Base-by-base conservation (phyloP, 1,284 basidiomycete species). In the Rhodotorula sp. region DNA sequence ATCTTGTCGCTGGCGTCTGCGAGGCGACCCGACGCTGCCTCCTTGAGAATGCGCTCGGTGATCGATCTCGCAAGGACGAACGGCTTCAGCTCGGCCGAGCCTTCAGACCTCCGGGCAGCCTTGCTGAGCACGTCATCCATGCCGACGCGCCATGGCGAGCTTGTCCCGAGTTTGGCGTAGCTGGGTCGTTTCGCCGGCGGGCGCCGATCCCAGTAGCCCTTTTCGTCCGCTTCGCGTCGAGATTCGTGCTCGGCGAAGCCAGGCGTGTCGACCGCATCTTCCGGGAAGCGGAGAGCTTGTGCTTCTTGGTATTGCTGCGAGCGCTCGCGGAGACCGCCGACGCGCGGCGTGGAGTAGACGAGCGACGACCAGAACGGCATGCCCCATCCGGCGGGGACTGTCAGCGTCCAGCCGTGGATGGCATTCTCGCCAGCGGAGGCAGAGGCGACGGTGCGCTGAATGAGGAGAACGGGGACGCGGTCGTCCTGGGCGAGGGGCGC, bases 321-420 rank as follows among this genome's bases (percentile, higher is more conserved):
- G 29, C 88, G 85, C 79, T 96, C 91, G 26, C 88, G 86, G 76
- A 93, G 87, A 1, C 93, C 93, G 3, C 86, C 90, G 14, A 94
- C 86, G 5, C 91, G 88, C 0, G 90, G 90, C 31, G 90, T 89
- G 1, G 92, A 92, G 81, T 88, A 88, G 14, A 86, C 85, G 57
- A 97, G 86, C 0, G 93, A 93, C 39, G 85, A 86, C 72, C 92
- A 87, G 81, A 97, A 91, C 1, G 92, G 85, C 89, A 93, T 93
- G 1, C 87, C 85, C 93, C 93, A 97, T 15, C 91, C 91, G 1
- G 59, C 16, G 2, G 94, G 93, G 47, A 95, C 81, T 39, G 95
- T 83, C 8, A 97, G 82, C 3, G 88, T 92, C 89, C 90, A 96
- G 49, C 93, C 92, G 77, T 93, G 54, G 49, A 47, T 46, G 5